Conservation (phyloP, 345 rosid species). For the Hirschfeldia incana region DNA sequence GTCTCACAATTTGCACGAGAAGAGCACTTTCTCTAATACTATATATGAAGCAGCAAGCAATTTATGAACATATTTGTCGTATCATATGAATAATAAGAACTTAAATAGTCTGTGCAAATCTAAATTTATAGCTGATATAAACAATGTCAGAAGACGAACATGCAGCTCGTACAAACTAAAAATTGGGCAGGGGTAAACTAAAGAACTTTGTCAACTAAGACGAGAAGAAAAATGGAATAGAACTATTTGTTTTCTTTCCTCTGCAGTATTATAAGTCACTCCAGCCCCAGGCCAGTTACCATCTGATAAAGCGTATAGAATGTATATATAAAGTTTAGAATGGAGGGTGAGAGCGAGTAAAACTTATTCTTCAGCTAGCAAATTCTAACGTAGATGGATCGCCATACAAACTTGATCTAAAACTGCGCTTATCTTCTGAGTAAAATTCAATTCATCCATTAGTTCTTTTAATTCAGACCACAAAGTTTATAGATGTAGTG, state of each 20-base stretch:
- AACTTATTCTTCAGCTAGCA: background rate
- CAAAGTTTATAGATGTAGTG: background rate
- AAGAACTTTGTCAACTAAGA: background rate
- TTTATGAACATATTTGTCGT: background rate
- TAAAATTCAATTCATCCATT: background rate
- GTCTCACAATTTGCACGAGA: constrained; percentile 1
- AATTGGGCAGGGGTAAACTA: background rate
- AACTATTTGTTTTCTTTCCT: background rate
- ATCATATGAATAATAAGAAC: background rate
- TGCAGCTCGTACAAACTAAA: background rate
- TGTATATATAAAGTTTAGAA: background rate
- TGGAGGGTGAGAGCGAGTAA: background rate
- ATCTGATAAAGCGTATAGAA: background rate
- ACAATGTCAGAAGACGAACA: background rate
- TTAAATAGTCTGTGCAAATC: background rate
- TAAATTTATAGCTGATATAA: background rate
- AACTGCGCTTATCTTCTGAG: background rate
- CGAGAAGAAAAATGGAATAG: background rate
- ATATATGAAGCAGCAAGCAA: background rate
- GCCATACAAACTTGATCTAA: background rate
- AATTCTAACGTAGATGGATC: background rate
- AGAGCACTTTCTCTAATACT: background rate
- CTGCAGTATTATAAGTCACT: background rate
- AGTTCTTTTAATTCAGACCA: background rate
- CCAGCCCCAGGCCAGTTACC: background rate